Evolutionary conservation across 495 filamentous ascomycete genomes (phyloP).

Genomic region (Penicillium mononematosum): DNA sequence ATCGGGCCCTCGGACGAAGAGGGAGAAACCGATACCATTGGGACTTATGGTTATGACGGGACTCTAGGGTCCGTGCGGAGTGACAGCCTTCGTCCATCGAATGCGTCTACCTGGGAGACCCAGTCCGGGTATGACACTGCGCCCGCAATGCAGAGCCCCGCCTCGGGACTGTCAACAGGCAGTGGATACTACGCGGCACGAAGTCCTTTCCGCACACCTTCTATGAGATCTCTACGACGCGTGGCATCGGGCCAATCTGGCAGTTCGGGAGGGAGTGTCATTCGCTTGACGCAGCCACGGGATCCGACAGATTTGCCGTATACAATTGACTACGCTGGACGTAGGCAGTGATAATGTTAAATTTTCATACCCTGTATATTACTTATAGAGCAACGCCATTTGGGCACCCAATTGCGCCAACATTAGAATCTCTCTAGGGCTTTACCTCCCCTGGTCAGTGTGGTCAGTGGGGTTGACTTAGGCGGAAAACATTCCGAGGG

Average conservation of each 20-base stretch:
- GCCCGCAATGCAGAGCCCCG: conserved; percentile 26
- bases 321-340: conserved; percentile 33
- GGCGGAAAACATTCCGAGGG: conserved; percentile 17
- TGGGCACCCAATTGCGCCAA: conserved; percentile 15
- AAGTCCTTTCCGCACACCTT: conserved; percentile 31
- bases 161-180: conserved; percentile 13
- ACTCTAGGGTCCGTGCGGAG: conserved; percentile 26
- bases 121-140: conserved; percentile 35
- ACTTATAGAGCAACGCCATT: conserved; percentile 16
- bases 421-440: neutral
- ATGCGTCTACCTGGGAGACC: conserved; percentile 35
- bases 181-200: conserved; percentile 11
- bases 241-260: conserved; percentile 39
- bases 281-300: conserved; percentile 42
- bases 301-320: conserved; percentile 47
- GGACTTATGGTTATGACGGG: conserved; percentile 26
- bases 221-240: conserved; percentile 37
- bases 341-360: conserved; percentile 13
- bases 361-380: conserved; percentile 22
- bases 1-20: conserved; percentile 49
- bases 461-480: conserved; percentile 21
- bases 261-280: conserved; percentile 46
- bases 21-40: conserved; percentile 46
- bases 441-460: no score
- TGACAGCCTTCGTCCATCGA: conserved; percentile 33